These are phyloP conservation scores for Aphanomyces stellatus DNA, from an alignment of 352 stramenopile species.

Conservation along the genomic window DNA sequence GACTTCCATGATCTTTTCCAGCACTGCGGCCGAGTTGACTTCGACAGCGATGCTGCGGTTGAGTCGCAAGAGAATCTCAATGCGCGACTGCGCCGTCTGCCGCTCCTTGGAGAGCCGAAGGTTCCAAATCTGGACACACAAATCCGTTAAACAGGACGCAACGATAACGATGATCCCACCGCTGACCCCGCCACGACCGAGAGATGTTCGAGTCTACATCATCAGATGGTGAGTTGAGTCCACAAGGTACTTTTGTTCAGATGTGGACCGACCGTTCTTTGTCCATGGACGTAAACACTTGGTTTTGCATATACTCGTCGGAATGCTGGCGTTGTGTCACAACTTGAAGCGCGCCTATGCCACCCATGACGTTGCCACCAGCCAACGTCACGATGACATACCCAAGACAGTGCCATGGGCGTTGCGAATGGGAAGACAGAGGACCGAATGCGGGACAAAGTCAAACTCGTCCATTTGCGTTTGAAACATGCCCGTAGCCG, in stretches of 20 bases:
- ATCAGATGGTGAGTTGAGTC: not conserved
- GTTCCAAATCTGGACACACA: conserved; percentile 41
- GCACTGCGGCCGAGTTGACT: conserved; percentile 37
- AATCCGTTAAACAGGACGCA: not conserved
- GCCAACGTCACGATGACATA: not conserved
- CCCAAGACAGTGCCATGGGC: conserved; percentile 46
- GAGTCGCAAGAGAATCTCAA: conserved; percentile 58
- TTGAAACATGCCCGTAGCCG: conserved; percentile 50
- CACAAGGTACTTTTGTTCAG: not conserved
- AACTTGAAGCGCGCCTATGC: conserved; percentile 40
- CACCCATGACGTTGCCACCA: not conserved
- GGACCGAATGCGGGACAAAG: conserved; percentile 45
- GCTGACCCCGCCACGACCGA: conserved; percentile 44
- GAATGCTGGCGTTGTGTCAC: conserved; percentile 27
- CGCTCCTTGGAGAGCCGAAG: conserved; percentile 48
- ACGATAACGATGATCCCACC: not conserved
- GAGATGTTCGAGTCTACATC: conserved; percentile 21
- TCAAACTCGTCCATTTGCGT: conserved; percentile 56
- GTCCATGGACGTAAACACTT: conserved; percentile 27
- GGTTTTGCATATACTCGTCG: conserved; percentile 18
- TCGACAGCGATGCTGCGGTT: conserved; percentile 70
- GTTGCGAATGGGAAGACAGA: conserved; percentile 54
- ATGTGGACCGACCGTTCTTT: conserved; percentile 32
- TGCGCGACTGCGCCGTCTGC: conserved; percentile 53
- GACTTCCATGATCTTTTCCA: conserved; percentile 60